Evolutionary conservation across 176 grass and related monocot species (phyloP).

Genomic region (Microstegium vimineum): DNA sequence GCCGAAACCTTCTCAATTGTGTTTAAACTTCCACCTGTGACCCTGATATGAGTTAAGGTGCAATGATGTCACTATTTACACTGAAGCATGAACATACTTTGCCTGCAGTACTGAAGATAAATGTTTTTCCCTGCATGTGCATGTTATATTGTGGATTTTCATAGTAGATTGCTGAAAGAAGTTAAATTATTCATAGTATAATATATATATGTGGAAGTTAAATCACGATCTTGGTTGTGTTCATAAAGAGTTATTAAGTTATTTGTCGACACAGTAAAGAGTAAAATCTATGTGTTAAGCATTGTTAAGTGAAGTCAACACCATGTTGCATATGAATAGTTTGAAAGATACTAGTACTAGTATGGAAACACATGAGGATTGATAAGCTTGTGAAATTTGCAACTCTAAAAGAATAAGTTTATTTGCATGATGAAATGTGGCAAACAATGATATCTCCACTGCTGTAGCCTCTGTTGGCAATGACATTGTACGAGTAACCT

Average conservation of each 20-base stretch:
- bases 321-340: background rate
- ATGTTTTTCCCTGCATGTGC: background rate
- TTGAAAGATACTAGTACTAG: background rate
- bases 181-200: background rate
- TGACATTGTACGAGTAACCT: background rate
- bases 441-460: background rate
- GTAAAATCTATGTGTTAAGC: background rate
- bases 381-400: background rate
- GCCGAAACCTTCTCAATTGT: background rate
- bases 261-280: background rate
- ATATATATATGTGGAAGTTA: constrained; percentile 6
- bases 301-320: background rate
- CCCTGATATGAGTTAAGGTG: background rate
- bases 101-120: background rate
- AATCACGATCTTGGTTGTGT: background rate
- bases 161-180: background rate
- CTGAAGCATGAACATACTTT: background rate
- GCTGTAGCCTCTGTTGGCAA: background rate
- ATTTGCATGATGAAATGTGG: background rate
- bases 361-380: background rate
- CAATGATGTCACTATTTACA: background rate
- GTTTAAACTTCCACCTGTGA: background rate
- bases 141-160: background rate
- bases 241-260: background rate
- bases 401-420: background rate